A percentile compares a stretch with the other conserved stretches of the same genome.
These are phyloP conservation scores for Pseudognaphalium luteoalbum DNA, from an alignment of 129 eudicot genomes.

Conservation along the genomic window DNA sequence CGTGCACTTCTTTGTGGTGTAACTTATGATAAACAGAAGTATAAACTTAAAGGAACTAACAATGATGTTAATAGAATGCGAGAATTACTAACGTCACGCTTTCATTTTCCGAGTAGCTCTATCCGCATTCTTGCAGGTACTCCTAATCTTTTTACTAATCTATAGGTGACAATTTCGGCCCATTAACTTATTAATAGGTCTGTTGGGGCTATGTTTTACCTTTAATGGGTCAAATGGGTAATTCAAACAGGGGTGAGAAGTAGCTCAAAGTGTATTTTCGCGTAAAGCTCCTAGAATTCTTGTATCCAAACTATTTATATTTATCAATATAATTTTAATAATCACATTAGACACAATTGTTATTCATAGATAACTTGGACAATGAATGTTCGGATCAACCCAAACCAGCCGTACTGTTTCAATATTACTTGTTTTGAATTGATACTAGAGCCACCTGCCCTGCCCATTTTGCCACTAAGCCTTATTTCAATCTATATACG, in stretches of 20 bases:
- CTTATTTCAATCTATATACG: background rate
- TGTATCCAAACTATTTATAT: background rate
- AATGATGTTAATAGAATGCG: conserved; percentile 56
- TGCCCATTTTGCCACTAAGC: background rate
- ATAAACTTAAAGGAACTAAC: conserved; percentile 59
- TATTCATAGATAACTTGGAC: background rate
- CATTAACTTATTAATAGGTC: background rate
- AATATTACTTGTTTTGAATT: background rate
- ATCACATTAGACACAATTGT: background rate
- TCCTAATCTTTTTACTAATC: background rate
- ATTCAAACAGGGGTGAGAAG: background rate
- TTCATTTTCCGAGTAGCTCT: conserved; percentile 47
- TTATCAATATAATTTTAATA: background rate
- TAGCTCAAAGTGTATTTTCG: background rate
- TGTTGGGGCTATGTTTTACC: background rate
- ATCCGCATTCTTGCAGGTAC: conserved; percentile 64
- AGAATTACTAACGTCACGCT: conserved; percentile 39
- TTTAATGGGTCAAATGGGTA: conserved; percentile 9
- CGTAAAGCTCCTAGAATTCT: background rate
- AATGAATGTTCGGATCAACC: background rate
- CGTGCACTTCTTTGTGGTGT: conserved; percentile 85
- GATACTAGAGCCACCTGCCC: background rate
- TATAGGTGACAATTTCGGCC: background rate
- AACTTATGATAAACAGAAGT: conserved; percentile 53
- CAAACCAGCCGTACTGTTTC: background rate